A percentile compares a stretch with the other conserved stretches of the same genome.
phyloP scores from a whole-genome alignment of 768 basidiomycete genomes.

The Pisolithus sp. region DNA sequence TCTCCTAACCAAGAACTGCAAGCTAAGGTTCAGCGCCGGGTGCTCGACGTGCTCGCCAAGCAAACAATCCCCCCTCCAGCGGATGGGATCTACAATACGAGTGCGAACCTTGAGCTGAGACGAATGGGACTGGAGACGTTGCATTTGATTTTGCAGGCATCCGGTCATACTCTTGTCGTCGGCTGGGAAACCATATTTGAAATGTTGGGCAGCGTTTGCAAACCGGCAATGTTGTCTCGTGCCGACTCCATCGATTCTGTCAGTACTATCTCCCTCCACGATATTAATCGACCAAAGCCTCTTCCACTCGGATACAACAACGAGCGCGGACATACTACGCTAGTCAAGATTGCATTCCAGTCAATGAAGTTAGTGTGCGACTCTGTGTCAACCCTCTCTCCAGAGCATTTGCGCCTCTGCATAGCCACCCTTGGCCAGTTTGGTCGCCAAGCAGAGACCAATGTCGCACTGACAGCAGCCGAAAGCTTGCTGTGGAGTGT shows the following conservation, averaged over 20 bases:
- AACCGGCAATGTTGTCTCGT: slow-evolving; percentile 36
- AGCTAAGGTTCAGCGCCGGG: slow-evolving; percentile 68
- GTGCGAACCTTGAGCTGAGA: slow-evolving; percentile 66
- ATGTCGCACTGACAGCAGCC: slow-evolving; percentile 91
- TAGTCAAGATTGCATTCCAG: slow-evolving; percentile 92
- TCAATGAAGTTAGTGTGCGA: slow-evolving; percentile 93
- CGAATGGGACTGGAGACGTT: slow-evolving; percentile 86
- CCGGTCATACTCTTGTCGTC: slow-evolving; percentile 84
- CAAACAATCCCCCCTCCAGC: slow-evolving; percentile 52
- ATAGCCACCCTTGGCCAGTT: slow-evolving; percentile 89
- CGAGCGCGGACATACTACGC: slow-evolving; percentile 64
- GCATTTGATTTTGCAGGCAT: slow-evolving; percentile 84
- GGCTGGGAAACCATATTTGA: slow-evolving; percentile 94
- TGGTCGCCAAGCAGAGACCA: slow-evolving; percentile 89
- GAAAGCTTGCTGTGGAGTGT: slow-evolving; percentile 94
- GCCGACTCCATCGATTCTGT: slow-evolving; percentile 38
- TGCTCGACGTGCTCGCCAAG: slow-evolving; percentile 77
- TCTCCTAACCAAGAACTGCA: slow-evolving; percentile 55
- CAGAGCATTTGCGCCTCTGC: slow-evolving; percentile 77
- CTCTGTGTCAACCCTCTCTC: slow-evolving; percentile 74
- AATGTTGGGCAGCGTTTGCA: slow-evolving; percentile 87
- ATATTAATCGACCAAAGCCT: slow-evolving; percentile 34
- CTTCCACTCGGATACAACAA: slow-evolving; percentile 50
- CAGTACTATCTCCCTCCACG: slow-evolving; percentile 34
- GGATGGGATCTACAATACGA: slow-evolving; percentile 37